Evolutionary conservation across 2,329 filamentous ascomycete species (phyloP).

Genomic region (Mollisiaceae sp.): DNA sequence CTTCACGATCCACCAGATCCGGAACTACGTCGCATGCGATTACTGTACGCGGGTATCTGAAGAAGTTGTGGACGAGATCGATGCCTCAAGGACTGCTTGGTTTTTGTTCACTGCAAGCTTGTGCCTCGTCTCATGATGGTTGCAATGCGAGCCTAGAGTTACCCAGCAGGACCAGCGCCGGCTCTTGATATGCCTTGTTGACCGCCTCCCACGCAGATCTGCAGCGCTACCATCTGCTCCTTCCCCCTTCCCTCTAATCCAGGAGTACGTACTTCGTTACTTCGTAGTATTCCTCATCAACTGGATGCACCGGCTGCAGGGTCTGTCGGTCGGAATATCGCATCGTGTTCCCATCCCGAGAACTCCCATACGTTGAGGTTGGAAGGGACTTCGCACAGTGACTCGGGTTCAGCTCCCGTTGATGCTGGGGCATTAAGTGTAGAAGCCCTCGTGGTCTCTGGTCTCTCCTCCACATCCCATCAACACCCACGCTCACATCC

Average conservation of each 20-base stretch:
- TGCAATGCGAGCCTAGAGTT: neutral
- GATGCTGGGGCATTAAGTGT: neutral
- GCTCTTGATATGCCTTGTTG: neutral
- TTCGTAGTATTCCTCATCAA: neutral
- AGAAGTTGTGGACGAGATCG: neutral
- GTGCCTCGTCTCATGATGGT: neutral
- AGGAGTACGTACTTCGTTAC: no score
- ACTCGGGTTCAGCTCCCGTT: neutral
- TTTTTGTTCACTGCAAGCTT: neutral
- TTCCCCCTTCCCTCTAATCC: neutral
- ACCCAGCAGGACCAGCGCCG: neutral
- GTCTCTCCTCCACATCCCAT: neutral
- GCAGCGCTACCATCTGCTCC: neutral
- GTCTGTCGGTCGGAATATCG: neutral
- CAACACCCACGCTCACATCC: neutral
- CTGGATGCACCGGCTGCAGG: neutral
- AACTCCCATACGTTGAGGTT: neutral
- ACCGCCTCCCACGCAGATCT: neutral
- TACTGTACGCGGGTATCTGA: neutral
- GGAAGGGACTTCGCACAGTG: neutral
- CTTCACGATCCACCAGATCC: neutral
- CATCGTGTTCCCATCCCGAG: constrained; percentile 3
- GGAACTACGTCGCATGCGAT: neutral
- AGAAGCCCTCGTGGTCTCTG: neutral
- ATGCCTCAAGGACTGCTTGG: constrained; percentile 1